Conservation (phyloP, 1,139 yeast species). For the Candida anutae region DNA sequence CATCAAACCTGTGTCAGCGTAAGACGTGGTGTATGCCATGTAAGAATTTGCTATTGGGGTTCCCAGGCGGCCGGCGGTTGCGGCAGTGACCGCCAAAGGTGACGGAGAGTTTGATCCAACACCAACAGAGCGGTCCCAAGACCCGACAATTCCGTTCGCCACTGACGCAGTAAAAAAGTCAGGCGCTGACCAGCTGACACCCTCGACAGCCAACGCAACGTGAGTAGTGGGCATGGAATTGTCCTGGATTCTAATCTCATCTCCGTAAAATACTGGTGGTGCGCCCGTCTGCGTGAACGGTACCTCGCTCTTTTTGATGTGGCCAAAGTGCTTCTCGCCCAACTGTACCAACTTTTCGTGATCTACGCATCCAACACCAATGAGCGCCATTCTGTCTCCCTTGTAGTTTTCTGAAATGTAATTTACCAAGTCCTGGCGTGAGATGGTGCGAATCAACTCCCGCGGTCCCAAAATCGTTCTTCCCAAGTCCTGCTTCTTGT, state of each 20-base stretch:
- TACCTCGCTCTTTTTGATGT: conserved; percentile 55
- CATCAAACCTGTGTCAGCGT: conserved; percentile 97
- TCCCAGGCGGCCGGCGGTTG: conserved; percentile 47
- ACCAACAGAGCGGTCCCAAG: conserved; percentile 94
- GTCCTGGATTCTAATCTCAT: conserved; percentile 80
- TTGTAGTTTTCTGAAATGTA: conserved; percentile 84
- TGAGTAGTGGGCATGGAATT: conserved; percentile 82
- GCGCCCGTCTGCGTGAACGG: conserved; percentile 72
- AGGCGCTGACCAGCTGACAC: conserved; percentile 95
- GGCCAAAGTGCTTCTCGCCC: conserved; percentile 73
- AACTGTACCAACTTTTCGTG: conserved; percentile 74
- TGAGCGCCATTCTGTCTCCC: conserved; percentile 96
- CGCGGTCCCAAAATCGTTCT: conserved; percentile 97
- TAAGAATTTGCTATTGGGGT: conserved; percentile 79
- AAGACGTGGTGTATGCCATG: conserved; percentile 94
- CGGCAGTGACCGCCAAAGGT: conserved; percentile 70
- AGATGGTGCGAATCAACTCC: conserved; percentile 74
- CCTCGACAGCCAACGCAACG: conserved; percentile 93
- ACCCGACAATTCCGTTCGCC: conserved; percentile 93
- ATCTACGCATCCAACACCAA: conserved; percentile 90
- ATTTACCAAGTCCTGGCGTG: conserved; percentile 64
- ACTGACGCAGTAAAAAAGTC: conserved; percentile 94
- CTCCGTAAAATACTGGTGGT: conserved; percentile 70
- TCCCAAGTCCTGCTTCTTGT: conserved; percentile 86
- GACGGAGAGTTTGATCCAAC: conserved; percentile 65